Evolutionary conservation across 225 moss, liverwort and hornwort species (phyloP).

Genomic region (Marchantia paleacea): DNA sequence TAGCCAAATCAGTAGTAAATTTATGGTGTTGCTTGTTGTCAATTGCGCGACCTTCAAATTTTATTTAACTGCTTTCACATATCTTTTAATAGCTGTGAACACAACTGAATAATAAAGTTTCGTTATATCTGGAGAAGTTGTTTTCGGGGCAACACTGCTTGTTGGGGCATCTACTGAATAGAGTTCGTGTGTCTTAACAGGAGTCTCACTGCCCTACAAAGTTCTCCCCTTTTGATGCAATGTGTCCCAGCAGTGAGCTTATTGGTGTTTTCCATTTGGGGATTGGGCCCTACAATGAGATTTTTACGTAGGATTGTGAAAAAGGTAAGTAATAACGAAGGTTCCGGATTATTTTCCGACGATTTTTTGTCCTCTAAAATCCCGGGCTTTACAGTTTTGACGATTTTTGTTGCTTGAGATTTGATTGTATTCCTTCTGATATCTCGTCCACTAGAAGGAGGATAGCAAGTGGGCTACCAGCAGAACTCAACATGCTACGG

Average conservation of each 20-base stretch:
- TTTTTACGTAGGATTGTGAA: conserved; percentile 50
- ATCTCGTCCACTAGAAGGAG: conserved; percentile 50
- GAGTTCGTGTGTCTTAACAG: background rate
- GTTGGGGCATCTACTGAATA: background rate
- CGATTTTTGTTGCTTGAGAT: background rate
- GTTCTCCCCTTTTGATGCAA: conserved; percentile 45
- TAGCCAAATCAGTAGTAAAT: too few species aligned
- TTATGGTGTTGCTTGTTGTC: too few species aligned
- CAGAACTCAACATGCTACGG: conserved; percentile 54
- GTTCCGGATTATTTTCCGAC: background rate
- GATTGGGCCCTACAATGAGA: conserved; percentile 50
- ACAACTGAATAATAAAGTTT: too few species aligned
- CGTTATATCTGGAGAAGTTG: too few species aligned
- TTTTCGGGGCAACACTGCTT: too few species aligned
- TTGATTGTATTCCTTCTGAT: background rate
- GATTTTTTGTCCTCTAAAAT: background rate
- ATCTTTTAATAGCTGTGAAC: too few species aligned
- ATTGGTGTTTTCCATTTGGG: conserved; percentile 62
- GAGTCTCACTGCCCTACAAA: conserved; percentile 45
- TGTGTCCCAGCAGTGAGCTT: conserved; percentile 55
- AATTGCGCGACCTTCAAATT: too few species aligned
- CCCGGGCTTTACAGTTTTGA: background rate
- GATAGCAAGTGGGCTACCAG: conserved; percentile 74
- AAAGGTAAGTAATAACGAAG: conserved; percentile 41
- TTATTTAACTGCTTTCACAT: too few species aligned